These are phyloP conservation scores for Apiospora phragmitis DNA, from an alignment of 2,329 filamentous ascomycete genomes.

Conservation along the genomic window DNA sequence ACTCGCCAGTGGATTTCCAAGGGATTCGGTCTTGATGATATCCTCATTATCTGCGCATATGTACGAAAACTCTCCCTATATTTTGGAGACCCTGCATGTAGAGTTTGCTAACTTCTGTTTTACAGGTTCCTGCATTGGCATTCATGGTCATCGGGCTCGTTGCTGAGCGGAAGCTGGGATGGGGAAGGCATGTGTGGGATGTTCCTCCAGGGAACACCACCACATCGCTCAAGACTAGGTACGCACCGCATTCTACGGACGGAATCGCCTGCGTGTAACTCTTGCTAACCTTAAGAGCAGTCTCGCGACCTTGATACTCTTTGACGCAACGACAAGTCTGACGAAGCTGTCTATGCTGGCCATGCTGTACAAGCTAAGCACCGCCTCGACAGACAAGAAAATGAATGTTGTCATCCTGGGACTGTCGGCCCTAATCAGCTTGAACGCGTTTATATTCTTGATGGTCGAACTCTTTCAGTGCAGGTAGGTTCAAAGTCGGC, in stretches of 20 bases:
- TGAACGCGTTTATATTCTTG: constrained; percentile 36
- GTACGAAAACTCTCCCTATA: constrained; percentile 21
- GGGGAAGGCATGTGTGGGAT: constrained; percentile 37
- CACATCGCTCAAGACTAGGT: constrained; percentile 30
- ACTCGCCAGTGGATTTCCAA: constrained; percentile 31
- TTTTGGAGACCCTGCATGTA: too few relatives aligned
- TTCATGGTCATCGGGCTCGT: constrained; percentile 33
- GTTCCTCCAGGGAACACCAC: constrained; percentile 23
- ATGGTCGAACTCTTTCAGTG: constrained; percentile 40
- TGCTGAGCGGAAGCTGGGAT: constrained; percentile 28
- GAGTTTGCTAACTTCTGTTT: background rate
- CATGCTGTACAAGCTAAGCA: constrained; percentile 38
- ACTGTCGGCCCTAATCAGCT: constrained; percentile 30
- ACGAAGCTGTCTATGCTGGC: constrained; percentile 44
- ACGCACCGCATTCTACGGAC: constrained; percentile 14
- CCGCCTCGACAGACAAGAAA: constrained; percentile 29
- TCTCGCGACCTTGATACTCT: constrained; percentile 37
- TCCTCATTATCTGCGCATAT: constrained; percentile 37
- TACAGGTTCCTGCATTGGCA: constrained; percentile 30
- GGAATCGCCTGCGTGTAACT: background rate
- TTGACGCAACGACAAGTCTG: constrained; percentile 37
- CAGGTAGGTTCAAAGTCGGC: constrained; percentile 28
- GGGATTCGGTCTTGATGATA: constrained; percentile 34
- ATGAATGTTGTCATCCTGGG: constrained; percentile 31
- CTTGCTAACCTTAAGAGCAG: constrained; percentile 16